Evolutionary conservation across 2,329 filamentous ascomycete species (phyloP), one percentile per base, ranked within the genome.

Genomic region (Neurospora crassa): DNA sequence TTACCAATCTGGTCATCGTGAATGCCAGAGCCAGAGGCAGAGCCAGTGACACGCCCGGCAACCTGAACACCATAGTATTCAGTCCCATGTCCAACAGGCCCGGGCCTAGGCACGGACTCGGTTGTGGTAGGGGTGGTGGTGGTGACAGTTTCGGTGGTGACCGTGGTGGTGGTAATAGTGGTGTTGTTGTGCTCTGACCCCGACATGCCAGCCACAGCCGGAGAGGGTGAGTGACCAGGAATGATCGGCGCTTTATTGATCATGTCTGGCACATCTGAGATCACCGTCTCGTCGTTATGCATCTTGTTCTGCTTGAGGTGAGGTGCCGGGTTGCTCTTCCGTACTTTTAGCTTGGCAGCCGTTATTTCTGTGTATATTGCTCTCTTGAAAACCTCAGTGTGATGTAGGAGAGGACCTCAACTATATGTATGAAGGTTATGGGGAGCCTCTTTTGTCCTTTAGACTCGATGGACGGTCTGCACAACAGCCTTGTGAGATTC

Each of bases 161-260:
- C 68, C n/a, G n/a, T 29, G 29, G 40, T 47, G 68, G 68, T 53
- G 68, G 68, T 69, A 69, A 29, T 43, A 43, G 43, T 53, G 68
- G 68, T 47, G 42, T 69, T 43, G 16, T 59, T 43, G 41, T 53
- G 68, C 43, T 29, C 43, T 69, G 68, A 69, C 68, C 47, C 24
- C 24, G 47, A 59, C 47, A 59, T 59, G 47, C 47, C 47, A 59
- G 42, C 45, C 20, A 40, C 18, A 69, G 59, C 43, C n/a, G 43
- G 42, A 42, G 41, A 42, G 16, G 40, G 45, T 40, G 34, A 40
- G 40, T 43, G 42, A 29, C 45, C 40, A n/a, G 69, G 53, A 72
- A 69, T 72, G 73, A 74, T 75, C 71, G 68, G 70, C 72, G 68
- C 67, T 70, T 72, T 70, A 69, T 72, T 73, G 70, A 72, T 70